phyloP scores from a whole-genome alignment of 768 basidiomycete species.

The Pisolithus microcarpus region DNA sequence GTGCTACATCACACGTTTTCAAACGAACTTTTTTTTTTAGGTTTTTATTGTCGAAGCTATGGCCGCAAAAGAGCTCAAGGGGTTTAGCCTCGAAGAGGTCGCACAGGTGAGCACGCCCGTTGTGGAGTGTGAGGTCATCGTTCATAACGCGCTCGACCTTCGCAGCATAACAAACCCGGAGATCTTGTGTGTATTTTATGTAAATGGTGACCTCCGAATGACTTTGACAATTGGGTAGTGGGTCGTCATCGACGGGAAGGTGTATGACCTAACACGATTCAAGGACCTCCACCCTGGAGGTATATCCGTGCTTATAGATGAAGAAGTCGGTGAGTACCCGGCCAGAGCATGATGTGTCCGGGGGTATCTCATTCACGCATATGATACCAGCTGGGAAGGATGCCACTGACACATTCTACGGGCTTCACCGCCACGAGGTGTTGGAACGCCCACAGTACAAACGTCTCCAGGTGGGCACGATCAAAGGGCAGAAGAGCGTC shows the following conservation, averaged over 20 bases:
- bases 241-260: conserved; percentile 79
- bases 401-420: conserved; percentile 81
- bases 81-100: conserved; percentile 53
- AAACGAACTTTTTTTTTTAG: neutral
- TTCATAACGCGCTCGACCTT: neutral
- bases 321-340: conserved; percentile 56
- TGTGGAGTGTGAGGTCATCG: neutral
- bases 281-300: conserved; percentile 81
- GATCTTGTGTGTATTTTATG: conserved; percentile 50
- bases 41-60: conserved; percentile 8
- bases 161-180: conserved; percentile 65
- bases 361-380: neutral
- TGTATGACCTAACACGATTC: conserved; percentile 79
- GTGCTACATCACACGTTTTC: no score
- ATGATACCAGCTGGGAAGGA: conserved; percentile 64
- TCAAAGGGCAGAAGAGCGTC: conserved; percentile 53
- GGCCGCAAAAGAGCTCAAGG: conserved; percentile 32
- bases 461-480: conserved; percentile 66
- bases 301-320: conserved; percentile 64
- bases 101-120: conserved; percentile 34
- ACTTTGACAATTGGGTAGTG: conserved; percentile 39
- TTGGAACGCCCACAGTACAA: conserved; percentile 67
- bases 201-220: neutral
- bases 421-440: conserved; percentile 82
- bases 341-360: neutral